These are phyloP conservation scores for Brassica balearica DNA, from an alignment of 441 rosid species.

Conservation along the genomic window DNA sequence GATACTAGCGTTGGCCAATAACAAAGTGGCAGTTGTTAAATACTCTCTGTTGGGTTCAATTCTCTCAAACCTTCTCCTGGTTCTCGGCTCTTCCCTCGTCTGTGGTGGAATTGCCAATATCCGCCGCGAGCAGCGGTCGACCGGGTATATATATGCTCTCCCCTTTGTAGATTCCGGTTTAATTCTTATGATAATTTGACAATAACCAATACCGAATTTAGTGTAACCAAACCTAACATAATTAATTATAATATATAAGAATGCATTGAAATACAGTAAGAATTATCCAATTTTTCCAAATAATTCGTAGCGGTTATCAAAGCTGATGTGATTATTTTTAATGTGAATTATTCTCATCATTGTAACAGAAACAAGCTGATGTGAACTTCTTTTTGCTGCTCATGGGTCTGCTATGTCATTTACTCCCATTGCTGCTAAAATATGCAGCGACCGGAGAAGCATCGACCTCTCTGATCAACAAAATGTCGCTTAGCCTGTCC, in stretches of 20 bases:
- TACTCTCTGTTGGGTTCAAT: constrained; percentile 82
- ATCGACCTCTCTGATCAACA: constrained; percentile 35
- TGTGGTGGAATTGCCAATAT: constrained; percentile 86
- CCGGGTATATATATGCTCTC: constrained; percentile 48
- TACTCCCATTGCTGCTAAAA: constrained; percentile 66
- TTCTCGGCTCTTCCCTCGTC: constrained; percentile 85
- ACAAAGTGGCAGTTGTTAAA: constrained; percentile 71
- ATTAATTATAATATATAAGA: no score
- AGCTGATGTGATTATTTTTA: background rate
- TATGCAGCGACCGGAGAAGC: constrained; percentile 41
- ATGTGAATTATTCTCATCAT: background rate
- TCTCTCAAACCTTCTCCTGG: constrained; percentile 79
- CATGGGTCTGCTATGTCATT: constrained; percentile 73
- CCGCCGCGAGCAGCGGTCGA: constrained; percentile 67
- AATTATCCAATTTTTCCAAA: no score
- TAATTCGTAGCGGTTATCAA: background rate
- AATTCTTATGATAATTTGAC: background rate
- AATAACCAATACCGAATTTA: background rate
- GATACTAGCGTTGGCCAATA: constrained; percentile 54
- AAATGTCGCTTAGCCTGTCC: constrained; percentile 59
- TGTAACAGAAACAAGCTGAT: constrained; percentile 77
- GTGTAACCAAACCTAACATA: background rate
- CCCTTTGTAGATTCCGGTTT: background rate
- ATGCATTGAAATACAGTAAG: no score
- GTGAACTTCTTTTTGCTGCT: constrained; percentile 71